Conservation (phyloP, 345 rosid genomes). For the Cochlearia excelsa region DNA sequence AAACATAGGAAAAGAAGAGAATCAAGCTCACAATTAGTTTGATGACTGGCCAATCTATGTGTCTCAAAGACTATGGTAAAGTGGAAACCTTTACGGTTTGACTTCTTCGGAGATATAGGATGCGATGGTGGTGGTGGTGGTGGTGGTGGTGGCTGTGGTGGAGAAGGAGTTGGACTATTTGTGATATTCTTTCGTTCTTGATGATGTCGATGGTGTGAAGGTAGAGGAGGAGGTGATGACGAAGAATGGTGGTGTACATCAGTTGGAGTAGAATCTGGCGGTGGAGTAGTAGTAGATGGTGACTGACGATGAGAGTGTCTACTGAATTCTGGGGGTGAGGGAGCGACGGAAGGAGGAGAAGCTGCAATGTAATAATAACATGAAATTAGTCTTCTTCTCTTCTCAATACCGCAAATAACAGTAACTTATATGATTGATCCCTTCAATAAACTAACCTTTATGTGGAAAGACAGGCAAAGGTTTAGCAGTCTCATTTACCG, state of each 20-base stretch:
- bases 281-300: conserved; percentile 21
- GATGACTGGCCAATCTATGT: conserved; percentile 6
- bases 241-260: conserved; percentile 32
- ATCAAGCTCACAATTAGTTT: conserved; percentile 6
- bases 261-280: conserved; percentile 35
- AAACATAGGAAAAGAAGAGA: conserved; percentile 32
- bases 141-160: conserved; percentile 26
- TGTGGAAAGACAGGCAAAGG: conserved; percentile 45
- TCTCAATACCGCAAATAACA: not conserved
- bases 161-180: conserved; percentile 41
- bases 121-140: conserved; percentile 44
- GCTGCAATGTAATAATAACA: conserved; percentile 16
- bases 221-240: conserved; percentile 50
- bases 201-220: conserved; percentile 42
- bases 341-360: conserved; percentile 33
- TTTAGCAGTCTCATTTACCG: conserved; percentile 41
- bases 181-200: conserved; percentile 36
- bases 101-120: conserved; percentile 44
- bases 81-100: conserved; percentile 44
- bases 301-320: conserved; percentile 17
- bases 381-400: not conserved
- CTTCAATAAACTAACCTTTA: conserved; percentile 38
- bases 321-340: conserved; percentile 17
- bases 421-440: conserved; percentile 10
- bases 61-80: conserved; percentile 5